These are phyloP conservation scores for Calonectria montana DNA, from an alignment of 2,329 filamentous ascomycete species.

Conservation along the genomic window DNA sequence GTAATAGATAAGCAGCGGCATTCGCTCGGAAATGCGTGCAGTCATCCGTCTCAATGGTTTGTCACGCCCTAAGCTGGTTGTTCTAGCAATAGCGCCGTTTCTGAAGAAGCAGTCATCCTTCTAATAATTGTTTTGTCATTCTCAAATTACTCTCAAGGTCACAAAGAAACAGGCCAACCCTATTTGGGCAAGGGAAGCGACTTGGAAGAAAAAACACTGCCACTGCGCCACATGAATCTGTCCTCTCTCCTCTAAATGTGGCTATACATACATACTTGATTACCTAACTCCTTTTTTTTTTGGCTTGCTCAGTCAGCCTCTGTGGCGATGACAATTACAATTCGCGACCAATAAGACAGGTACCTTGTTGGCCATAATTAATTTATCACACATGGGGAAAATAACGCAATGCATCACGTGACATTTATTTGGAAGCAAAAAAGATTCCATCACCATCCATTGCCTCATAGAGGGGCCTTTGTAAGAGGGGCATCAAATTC, in stretches of 20 bases:
- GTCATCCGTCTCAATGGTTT: neutral
- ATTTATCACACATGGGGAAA: constrained; percentile 18
- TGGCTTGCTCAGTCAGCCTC: neutral
- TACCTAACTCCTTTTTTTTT: neutral
- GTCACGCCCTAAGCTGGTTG: neutral
- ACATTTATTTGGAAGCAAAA: constrained; percentile 33
- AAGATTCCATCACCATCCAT: constrained; percentile 36
- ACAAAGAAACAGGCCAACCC: neutral
- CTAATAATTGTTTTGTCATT: too few species aligned
- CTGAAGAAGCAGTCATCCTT: too few species aligned
- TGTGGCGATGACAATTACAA: neutral
- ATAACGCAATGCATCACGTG: constrained; percentile 38
- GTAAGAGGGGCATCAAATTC: constrained; percentile 6
- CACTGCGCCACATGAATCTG: neutral
- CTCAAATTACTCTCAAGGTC: too few species aligned
- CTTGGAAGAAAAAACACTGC: neutral
- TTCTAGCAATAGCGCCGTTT: neutral
- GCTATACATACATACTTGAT: neutral
- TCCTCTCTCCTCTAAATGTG: neutral
- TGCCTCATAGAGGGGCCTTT: constrained; percentile 22
- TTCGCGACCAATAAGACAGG: too few species aligned
- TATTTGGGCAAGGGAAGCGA: neutral
- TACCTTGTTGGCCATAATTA: neutral
- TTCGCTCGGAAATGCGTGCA: neutral
- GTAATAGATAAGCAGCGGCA: constrained; percentile 1